Evolutionary conservation across 2,329 filamentous ascomycete genomes (phyloP), one percentile per base, ranked within the genome.

Genomic region (Beauveria sp.): DNA sequence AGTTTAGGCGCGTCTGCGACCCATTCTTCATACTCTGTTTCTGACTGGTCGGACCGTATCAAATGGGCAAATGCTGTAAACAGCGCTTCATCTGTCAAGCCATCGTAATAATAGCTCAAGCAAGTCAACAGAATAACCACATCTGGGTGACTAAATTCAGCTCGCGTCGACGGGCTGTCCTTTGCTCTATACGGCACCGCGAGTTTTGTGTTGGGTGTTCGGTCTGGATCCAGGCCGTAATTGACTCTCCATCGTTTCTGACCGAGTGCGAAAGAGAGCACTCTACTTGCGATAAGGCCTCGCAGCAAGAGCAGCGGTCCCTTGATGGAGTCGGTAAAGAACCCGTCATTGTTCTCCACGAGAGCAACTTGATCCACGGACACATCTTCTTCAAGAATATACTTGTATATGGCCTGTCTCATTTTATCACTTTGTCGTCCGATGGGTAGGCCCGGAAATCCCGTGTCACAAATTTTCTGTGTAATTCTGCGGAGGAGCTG

Each of bases 171-270:
- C 0, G 84, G 85, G 4, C 65, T 77, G 55, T 85, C 84, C 61
- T 88, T 88, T 0, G 83, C 84, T 16, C 76, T 75, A 63, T 80
- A 89, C 0, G 84, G 86, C 0, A 89, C 82, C 0, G 81, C 80
- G 0, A 88, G 75, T 55, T 68, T 73, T 0, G 79, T 82, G 1
- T 61, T 54, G 0, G 77, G 79, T 0, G 65, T 64, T 3, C 83
- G 70, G 1, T 63, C 67, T 0, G 66, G 61, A 66, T 84, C 79
- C 0, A 83, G 72, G 0, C 87, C 86, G 62, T 86, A 90, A 58
- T 89, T 80, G 0, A 90, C 86, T 3, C 81, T 72, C 83, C 84
- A 90, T 2, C 86, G 73, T 66, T 89, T 89, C 16, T 80, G 71
- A 0, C 72, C 70, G 0, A 89, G 71, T 0, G 73, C 74, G 61